Evolutionary conservation across 352 stramenopile genomes (phyloP).

Genomic region (Globisporangium splendens): DNA sequence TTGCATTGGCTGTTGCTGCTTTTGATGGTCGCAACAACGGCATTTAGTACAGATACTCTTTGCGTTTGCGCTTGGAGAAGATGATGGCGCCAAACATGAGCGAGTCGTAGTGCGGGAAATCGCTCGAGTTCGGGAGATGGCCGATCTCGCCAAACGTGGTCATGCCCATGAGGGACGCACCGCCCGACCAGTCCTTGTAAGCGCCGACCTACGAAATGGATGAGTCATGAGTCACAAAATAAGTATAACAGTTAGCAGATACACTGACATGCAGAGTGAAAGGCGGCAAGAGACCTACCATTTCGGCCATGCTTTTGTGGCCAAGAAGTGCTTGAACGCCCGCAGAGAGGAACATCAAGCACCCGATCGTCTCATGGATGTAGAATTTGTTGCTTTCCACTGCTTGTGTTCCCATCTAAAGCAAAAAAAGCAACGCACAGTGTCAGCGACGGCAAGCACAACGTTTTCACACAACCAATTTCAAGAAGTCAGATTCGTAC

Average conservation of each 20-base stretch:
- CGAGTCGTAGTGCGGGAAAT: conserved; percentile 85
- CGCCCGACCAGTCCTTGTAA: conserved; percentile 82
- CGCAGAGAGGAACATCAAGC: conserved; percentile 85
- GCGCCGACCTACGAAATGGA: conserved; percentile 54
- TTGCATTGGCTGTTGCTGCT: too few relatives aligned
- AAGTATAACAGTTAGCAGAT: too few relatives aligned
- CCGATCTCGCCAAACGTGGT: conserved; percentile 87
- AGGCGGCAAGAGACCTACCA: conserved; percentile 35
- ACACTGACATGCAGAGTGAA: too few relatives aligned
- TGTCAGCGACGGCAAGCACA: conserved; percentile 3
- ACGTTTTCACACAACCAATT: background rate
- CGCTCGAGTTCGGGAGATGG: conserved; percentile 72
- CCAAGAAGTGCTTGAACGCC: conserved; percentile 81
- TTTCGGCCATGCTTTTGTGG: conserved; percentile 86
- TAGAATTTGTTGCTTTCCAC: conserved; percentile 78
- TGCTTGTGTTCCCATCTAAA: conserved; percentile 69
- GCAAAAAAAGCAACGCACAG: background rate
- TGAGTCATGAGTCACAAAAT: conserved; percentile 1
- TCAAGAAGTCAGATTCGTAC: conserved; percentile 12
- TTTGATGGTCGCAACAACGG: too few relatives aligned
- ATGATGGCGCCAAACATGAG: conserved; percentile 89
- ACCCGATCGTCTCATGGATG: conserved; percentile 79
- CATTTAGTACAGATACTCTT: conserved; percentile 58
- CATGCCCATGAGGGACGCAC: conserved; percentile 82
- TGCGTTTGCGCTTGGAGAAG: conserved; percentile 82